Evolutionary conservation across 352 stramenopile genomes (phyloP), one percentile per base, ranked within the genome.

Genomic region (Elongisporangium undulatum): DNA sequence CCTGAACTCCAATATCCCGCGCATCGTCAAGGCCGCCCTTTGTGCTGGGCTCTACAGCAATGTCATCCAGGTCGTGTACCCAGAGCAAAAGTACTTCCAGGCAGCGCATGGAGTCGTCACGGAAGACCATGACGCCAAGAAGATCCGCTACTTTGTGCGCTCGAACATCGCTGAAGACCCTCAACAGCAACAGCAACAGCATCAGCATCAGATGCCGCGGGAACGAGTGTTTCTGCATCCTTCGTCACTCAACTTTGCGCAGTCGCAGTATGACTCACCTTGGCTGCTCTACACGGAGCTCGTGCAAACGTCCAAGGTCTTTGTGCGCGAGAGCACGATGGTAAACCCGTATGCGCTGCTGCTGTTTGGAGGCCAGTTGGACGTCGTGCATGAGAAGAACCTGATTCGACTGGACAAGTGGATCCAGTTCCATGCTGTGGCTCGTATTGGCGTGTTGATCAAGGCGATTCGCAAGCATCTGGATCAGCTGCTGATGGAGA

Each of bases 151-250:
- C 56, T 98, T 97, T 68, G 89, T 97, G 53, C 85, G 75, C 22
- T 69, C 63, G 17, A 53, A 60, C 13, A 56, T 38, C 8, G 55
- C 55, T 49, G 48, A 52, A 55, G 34, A 17, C 19, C 41, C 53
- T 23, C 59, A 66, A 49, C 56, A 54, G 21, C 49, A 55, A 19
- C 51, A 66, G 21, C 50, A 54, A 19, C 49, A 55, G 20, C 51
- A 66, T n/a, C 50, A 59, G 12, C 9, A 17, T 55, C 48, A 29
- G 21, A 45, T 13, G 63, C 74, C 71, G 26, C 76, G 90, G 48
- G 95, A 98, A 70, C 86, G 96, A 49, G 96, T 99, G 17, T 99
- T 99, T 68, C 75, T 99, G 20, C 97, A 99, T 64, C 97, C 97
- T 23, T 96, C 87, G 22, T 99, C 94, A 24, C 83, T 79, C 58